A percentile compares a stretch with the other conserved stretches of the same genome.
These are phyloP conservation scores for Alternaria sp. DNA, from an alignment of 2,329 filamentous ascomycete genomes.

Conservation along the genomic window DNA sequence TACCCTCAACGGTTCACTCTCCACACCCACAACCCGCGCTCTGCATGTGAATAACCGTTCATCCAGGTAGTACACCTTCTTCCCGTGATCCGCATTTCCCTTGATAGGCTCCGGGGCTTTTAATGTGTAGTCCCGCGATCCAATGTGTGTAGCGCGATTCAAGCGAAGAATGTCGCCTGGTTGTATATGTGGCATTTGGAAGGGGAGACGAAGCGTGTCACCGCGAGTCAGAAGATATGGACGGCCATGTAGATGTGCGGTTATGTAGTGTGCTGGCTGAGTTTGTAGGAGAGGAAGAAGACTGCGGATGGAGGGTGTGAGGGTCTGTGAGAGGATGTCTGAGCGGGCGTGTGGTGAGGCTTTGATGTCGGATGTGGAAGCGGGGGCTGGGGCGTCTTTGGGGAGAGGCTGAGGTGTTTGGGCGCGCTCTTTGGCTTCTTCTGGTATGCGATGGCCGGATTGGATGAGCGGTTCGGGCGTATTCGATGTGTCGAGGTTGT, in stretches of 20 bases:
- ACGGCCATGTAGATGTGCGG: constrained; percentile 78
- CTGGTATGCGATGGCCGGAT: constrained; percentile 53
- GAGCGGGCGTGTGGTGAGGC: constrained; percentile 33
- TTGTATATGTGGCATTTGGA: constrained; percentile 59
- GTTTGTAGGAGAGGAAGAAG: constrained; percentile 75
- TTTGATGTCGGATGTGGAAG: constrained; percentile 26
- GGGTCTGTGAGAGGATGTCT: constrained; percentile 43
- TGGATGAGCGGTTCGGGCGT: constrained; percentile 57
- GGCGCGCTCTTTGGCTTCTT: constrained; percentile 36
- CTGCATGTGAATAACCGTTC: constrained; percentile 84
- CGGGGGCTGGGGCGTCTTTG: constrained; percentile 24
- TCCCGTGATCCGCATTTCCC: constrained; percentile 42
- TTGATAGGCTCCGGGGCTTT: constrained; percentile 59
- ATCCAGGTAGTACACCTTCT: constrained; percentile 71
- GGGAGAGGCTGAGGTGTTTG: constrained; percentile 28
- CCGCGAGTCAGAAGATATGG: constrained; percentile 77
- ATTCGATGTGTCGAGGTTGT: constrained; percentile 50
- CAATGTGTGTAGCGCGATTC: constrained; percentile 82
- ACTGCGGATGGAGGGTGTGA: constrained; percentile 65
- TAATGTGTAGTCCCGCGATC: constrained; percentile 88
- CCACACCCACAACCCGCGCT: constrained; percentile 82
- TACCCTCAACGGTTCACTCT: constrained; percentile 69
- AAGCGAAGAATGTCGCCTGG: constrained; percentile 88
- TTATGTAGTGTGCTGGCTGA: constrained; percentile 80
- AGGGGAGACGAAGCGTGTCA: constrained; percentile 60